Conservation (phyloP, 257 asterid genomes). For the Osmanthus fragrans region DNA sequence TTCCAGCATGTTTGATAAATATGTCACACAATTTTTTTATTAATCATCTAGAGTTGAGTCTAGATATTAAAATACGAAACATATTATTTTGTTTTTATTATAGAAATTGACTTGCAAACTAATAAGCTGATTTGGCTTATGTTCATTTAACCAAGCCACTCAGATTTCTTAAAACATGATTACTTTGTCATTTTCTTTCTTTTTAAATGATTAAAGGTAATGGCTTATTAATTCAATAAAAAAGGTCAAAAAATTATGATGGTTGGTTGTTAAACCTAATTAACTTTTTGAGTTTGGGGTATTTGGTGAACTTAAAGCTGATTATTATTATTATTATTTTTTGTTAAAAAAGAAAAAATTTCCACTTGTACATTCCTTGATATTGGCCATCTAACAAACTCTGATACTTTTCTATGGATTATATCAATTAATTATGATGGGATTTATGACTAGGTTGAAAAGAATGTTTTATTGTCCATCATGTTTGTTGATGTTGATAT, state of each 20-base stretch:
- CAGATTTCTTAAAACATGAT: not conserved
- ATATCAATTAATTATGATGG: no score
- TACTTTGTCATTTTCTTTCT: slow-evolving; percentile 13
- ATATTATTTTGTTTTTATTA: no score
- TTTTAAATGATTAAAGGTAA: slow-evolving; percentile 12
- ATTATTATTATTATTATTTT: not conserved
- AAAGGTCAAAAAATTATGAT: slow-evolving; percentile 21
- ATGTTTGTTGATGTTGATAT: no score
- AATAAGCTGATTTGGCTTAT: no score
- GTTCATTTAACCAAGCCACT: no score
- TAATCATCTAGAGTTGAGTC: no score
- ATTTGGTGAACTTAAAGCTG: not conserved
- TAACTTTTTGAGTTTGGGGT: not conserved
- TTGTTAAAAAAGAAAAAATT: not conserved
- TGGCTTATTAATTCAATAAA: not conserved
- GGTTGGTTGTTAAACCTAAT: slow-evolving; percentile 6
- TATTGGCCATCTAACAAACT: slow-evolving; percentile 33
- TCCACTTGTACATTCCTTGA: slow-evolving; percentile 19
- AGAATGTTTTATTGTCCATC: no score
- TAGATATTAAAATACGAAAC: no score
- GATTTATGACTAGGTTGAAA: no score
- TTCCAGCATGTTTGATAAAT: no score
- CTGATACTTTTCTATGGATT: slow-evolving; percentile 6
- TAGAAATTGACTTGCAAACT: no score
- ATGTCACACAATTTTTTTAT: no score